A percentile compares a stretch with the other conserved stretches of the same genome.
Conservation (phyloP, 192 early-diverging fungal genomes). For the Phlyctochytrium planicorne region DNA sequence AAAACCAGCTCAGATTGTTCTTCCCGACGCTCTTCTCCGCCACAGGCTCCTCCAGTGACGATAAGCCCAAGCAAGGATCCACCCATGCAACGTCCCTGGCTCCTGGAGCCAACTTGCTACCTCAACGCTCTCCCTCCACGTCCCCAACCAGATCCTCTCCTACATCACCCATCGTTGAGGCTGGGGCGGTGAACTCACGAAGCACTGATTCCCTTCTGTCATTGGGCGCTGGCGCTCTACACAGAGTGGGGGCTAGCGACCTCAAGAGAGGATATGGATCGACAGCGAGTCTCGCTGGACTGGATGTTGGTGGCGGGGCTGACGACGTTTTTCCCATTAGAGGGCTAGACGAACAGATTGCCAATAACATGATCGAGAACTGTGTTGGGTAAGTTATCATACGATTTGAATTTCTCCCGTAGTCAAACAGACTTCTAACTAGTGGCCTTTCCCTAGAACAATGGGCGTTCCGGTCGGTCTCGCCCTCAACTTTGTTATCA, state of each 20-base stretch:
- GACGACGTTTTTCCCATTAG: slow-evolving; percentile 58
- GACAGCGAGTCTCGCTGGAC: slow-evolving; percentile 19
- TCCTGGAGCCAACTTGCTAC: slow-evolving; percentile 3
- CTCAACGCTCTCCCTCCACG: slow-evolving; percentile 11
- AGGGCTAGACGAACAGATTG: slow-evolving; percentile 64
- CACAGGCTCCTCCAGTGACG: not conserved
- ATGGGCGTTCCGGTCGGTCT: slow-evolving; percentile 70
- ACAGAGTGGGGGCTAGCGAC: slow-evolving; percentile 17
- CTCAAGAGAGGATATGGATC: not conserved
- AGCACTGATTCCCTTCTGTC: not conserved
- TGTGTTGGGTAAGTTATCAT: slow-evolving; percentile 55
- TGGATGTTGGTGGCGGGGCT: slow-evolving; percentile 14
- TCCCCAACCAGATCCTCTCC: slow-evolving; percentile 4
- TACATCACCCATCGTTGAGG: slow-evolving; percentile 9
- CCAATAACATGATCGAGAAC: slow-evolving; percentile 80
- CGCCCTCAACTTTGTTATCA: slow-evolving; percentile 72
- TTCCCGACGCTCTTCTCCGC: slow-evolving; percentile 55
- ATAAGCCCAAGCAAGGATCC: slow-evolving; percentile 12
- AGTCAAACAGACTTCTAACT: no score
- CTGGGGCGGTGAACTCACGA: not conserved
- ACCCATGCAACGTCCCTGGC: slow-evolving; percentile 29
- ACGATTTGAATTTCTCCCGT: not conserved
- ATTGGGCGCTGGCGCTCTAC: slow-evolving; percentile 15
- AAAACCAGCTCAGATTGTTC: slow-evolving; percentile 59
- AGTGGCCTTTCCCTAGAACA: slow-evolving; percentile 46